Base-by-base conservation (phyloP, 306 rosid genomes). In the Vigna trinervia region DNA sequence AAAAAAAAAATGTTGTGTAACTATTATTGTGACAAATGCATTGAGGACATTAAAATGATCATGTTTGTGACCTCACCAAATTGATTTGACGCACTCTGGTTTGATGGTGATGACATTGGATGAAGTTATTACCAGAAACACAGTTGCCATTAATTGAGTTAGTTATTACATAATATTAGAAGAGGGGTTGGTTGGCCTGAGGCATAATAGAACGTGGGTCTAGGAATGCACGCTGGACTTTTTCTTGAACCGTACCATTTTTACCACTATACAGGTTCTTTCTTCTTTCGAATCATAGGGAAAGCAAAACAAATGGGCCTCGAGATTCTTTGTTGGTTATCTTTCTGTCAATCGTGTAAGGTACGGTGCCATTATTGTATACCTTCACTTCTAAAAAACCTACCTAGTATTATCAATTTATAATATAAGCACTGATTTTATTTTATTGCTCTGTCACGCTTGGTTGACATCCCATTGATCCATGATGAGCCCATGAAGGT, bases 81-180 rank as follows among this genome's bases (percentile, higher is more conserved):
- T 66, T 76, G 74, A 50, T 38, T 78, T 57, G 51, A 51, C 51
- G 77, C 72, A 50, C 68, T 82, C 64, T 75, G 84, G 80, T 82
- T 75, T 79, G 82, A 79, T 64, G 82, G 84, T 30, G 80, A 58
- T 75, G 84, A 65, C 45, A 30, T 75, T 71, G 77, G 77, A 81
- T 59, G 71, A 82, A 75, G 74, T 78, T 75, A 58, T 75, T 85
- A 46, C 76, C 54, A 12, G 54, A 50, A 60, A 71, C 80, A 39
- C 72, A 43, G 59, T 68, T 54, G 85, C 61, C 78, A 48, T 23
- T 36, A 22, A 17, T 30, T 57, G 80, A 56, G 50, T 82, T 71
- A 81, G 74, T 77, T 73, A 6, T 77, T 60, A 23, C 74, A 67
- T 77, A 12, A 23, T 75, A 71, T 75, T 23, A 32, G 72, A 63